A percentile compares a stretch with the other conserved stretches of the same genome.
Conservation (phyloP, 441 rosid genomes). For the Erysimum pusillum region DNA sequence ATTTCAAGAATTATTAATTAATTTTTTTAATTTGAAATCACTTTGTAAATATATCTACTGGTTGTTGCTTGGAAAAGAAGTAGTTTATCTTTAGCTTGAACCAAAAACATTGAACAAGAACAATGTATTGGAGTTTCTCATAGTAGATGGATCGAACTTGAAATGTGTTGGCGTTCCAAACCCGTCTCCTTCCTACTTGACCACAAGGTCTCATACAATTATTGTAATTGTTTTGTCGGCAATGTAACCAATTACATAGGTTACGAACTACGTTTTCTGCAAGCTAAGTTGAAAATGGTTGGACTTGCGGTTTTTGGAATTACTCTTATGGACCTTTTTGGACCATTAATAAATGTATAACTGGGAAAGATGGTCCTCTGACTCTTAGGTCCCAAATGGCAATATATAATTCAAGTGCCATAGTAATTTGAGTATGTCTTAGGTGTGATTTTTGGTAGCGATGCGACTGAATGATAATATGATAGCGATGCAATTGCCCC, state of each 20-base stretch:
- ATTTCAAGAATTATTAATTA: no score
- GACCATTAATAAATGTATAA: conserved; percentile 16
- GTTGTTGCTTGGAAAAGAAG: no score
- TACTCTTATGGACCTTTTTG: conserved; percentile 18
- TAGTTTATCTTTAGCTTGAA: no score
- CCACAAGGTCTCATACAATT: neutral
- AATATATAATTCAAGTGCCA: neutral
- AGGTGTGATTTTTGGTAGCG: neutral
- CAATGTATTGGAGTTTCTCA: no score
- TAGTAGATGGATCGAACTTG: no score
- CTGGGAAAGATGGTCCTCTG: conserved; percentile 16
- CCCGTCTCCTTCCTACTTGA: no score
- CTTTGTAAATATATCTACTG: no score
- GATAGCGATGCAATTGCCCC: no score
- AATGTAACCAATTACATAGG: neutral
- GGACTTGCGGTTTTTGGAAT: neutral
- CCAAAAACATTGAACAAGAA: no score
- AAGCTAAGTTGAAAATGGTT: conserved; percentile 1
- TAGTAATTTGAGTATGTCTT: neutral
- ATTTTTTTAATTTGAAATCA: no score
- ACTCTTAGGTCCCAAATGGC: conserved; percentile 20
- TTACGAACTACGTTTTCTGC: neutral
- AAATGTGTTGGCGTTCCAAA: no score
- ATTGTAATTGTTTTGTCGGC: neutral
- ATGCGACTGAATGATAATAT: neutral